Evolutionary conservation across 2,329 filamentous ascomycete genomes (phyloP).

Genomic region (Ceratocystis destructans): DNA sequence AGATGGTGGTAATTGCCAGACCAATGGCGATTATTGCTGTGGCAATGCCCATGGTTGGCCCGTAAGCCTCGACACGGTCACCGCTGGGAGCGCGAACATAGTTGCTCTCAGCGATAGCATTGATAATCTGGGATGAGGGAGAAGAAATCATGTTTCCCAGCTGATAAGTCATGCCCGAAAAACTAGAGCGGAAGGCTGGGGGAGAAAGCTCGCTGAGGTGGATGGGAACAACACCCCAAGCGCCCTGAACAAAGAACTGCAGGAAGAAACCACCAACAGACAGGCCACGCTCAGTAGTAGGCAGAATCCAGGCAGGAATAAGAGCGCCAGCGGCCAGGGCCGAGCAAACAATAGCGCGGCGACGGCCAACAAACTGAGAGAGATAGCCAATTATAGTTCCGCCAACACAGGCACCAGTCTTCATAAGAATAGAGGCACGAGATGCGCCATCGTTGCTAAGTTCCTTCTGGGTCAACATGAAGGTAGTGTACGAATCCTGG

Average conservation of each 20-base stretch:
- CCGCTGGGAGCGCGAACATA: conserved; percentile 42
- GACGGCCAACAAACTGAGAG: conserved; percentile 62
- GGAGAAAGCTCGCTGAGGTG: conserved; percentile 67
- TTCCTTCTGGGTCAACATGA: conserved; percentile 61
- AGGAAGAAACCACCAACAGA: conserved; percentile 60
- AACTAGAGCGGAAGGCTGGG: conserved; percentile 57
- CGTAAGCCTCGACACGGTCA: conserved; percentile 52
- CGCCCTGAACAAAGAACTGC: conserved; percentile 65
- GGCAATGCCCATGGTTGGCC: conserved; percentile 60
- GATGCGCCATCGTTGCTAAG: conserved; percentile 49
- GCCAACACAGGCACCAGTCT: conserved; percentile 61
- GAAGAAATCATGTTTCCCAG: conserved; percentile 61
- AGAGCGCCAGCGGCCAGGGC: conserved; percentile 46
- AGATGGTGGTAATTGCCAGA: conserved; percentile 51
- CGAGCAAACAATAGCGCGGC: conserved; percentile 50
- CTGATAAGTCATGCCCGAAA: conserved; percentile 62
- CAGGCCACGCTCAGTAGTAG: conserved; percentile 43
- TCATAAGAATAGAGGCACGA: conserved; percentile 70
- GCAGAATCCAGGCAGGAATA: conserved; percentile 59
- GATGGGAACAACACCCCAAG: conserved; percentile 64
- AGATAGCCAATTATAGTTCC: conserved; percentile 60
- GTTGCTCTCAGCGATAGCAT: conserved; percentile 53
- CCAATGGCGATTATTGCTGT: conserved; percentile 63
- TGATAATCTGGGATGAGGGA: conserved; percentile 63
- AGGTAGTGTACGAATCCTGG: conserved; percentile 71